These are phyloP conservation scores for Taphrina sp. DNA, from an alignment of 1,139 yeast species.

Conservation along the genomic window DNA sequence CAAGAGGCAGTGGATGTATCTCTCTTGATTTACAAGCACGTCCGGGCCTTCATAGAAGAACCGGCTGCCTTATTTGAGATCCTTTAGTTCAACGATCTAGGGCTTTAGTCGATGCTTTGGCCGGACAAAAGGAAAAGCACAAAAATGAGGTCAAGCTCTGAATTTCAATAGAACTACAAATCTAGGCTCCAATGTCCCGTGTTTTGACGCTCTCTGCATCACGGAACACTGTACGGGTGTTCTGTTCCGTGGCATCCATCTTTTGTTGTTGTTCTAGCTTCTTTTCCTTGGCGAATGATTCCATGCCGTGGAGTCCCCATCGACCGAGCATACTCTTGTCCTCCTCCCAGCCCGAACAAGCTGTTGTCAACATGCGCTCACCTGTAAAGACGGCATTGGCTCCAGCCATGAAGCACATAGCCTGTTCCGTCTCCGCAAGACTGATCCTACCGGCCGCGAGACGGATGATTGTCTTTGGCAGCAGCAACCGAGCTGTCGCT, in stretches of 20 bases:
- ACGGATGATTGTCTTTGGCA: constrained; percentile 70
- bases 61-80: constrained; percentile 20
- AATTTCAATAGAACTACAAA: background rate
- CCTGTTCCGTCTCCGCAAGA: constrained; percentile 75
- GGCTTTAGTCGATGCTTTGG: background rate
- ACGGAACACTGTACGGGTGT: background rate
- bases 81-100: background rate
- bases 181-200: constrained; percentile 3
- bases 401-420: constrained; percentile 73
- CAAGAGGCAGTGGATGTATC: constrained; percentile 24
- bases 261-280: background rate
- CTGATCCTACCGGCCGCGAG: constrained; percentile 80
- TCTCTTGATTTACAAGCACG: constrained; percentile 17
- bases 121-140: background rate
- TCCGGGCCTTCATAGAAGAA: constrained; percentile 24
- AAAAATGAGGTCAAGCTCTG: background rate
- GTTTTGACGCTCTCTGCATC: constrained; percentile 25
- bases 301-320: constrained; percentile 75
- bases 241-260: background rate
- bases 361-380: constrained; percentile 74
- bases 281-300: constrained; percentile 47
- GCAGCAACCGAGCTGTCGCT: constrained; percentile 70
- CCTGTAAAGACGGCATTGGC: constrained; percentile 81
- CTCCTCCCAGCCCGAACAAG: constrained; percentile 84
- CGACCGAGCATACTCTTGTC: constrained; percentile 63